Conservation (phyloP, 2,329 filamentous ascomycete species). For the Calonectria pauciramosa region DNA sequence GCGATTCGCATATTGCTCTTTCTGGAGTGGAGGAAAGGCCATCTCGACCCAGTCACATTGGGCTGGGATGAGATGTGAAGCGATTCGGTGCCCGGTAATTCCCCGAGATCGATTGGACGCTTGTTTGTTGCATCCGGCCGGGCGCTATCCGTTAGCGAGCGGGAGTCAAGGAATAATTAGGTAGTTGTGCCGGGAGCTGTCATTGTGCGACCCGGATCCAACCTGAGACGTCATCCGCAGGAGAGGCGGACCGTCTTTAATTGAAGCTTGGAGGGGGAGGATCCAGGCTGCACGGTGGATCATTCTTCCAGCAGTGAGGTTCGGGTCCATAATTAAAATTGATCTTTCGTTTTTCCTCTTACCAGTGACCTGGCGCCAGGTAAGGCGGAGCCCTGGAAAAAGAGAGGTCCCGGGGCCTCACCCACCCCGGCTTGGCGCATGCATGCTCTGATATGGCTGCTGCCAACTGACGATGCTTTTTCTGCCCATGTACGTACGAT, state of each 20-base stretch:
- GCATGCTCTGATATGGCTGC: not conserved
- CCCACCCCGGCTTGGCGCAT: not conserved
- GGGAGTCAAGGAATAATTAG: not conserved
- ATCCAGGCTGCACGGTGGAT: not conserved
- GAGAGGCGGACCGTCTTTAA: not conserved
- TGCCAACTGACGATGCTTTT: constrained; percentile 8
- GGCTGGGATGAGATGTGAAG: not conserved
- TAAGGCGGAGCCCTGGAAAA: not conserved
- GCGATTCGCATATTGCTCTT: not conserved
- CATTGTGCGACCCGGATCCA: not conserved
- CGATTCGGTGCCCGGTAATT: not conserved
- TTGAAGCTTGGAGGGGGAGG: not conserved
- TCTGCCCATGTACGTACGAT: constrained; percentile 10
- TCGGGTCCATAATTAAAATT: constrained; percentile 10
- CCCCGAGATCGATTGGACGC: not conserved
- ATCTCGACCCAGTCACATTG: not conserved
- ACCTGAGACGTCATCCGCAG: not conserved
- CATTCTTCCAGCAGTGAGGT: not conserved
- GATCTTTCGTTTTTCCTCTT: not conserved
- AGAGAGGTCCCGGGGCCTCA: not conserved
- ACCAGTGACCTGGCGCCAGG: not conserved
- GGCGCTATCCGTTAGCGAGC: not conserved
- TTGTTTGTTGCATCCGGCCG: not conserved
- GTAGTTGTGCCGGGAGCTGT: not conserved
- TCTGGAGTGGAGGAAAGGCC: not conserved